Evolutionary conservation across 2,329 filamentous ascomycete species (phyloP).

Genomic region (Claviceps maximensis): DNA sequence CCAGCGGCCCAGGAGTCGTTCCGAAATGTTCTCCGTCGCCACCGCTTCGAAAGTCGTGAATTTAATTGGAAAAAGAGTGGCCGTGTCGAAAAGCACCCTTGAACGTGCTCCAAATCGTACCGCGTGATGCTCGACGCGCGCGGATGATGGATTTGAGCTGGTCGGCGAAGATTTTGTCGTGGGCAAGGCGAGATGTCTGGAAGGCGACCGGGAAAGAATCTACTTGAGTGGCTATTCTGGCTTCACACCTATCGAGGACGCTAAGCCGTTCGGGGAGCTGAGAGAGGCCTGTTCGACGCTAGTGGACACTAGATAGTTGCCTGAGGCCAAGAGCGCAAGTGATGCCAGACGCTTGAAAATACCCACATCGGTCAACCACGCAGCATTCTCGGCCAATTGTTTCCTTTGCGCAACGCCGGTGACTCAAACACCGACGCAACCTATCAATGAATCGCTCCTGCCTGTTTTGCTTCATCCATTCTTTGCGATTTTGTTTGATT

Average conservation of each 20-base stretch:
- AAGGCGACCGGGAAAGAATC: conserved; percentile 29
- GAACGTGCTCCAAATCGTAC: conserved; percentile 17
- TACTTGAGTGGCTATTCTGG: conserved; percentile 25
- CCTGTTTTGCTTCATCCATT: background rate
- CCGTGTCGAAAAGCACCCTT: conserved; percentile 19
- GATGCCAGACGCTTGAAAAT: background rate
- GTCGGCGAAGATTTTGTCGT: conserved; percentile 29
- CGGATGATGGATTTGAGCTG: conserved; percentile 30
- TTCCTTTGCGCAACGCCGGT: conserved; percentile 7
- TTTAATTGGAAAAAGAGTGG: conserved; percentile 23
- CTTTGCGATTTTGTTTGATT: background rate
- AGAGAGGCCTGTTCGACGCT: conserved; percentile 4
- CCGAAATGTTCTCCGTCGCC: conserved; percentile 31
- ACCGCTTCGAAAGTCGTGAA: conserved; percentile 25
- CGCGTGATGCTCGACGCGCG: conserved; percentile 40
- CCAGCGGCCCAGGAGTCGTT: conserved; percentile 34
- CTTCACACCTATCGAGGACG: conserved; percentile 11
- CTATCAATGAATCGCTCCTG: background rate
- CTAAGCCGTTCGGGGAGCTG: conserved; percentile 20
- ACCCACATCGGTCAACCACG: background rate
- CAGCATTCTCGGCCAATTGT: background rate
- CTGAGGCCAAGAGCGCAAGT: conserved; percentile 12
- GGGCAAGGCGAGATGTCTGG: conserved; percentile 26
- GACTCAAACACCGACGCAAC: conserved; percentile 8
- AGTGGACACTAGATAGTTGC: conserved; percentile 8